phyloP scores from a whole-genome alignment of 768 basidiomycete species.

The Atractiella rhizophila region DNA sequence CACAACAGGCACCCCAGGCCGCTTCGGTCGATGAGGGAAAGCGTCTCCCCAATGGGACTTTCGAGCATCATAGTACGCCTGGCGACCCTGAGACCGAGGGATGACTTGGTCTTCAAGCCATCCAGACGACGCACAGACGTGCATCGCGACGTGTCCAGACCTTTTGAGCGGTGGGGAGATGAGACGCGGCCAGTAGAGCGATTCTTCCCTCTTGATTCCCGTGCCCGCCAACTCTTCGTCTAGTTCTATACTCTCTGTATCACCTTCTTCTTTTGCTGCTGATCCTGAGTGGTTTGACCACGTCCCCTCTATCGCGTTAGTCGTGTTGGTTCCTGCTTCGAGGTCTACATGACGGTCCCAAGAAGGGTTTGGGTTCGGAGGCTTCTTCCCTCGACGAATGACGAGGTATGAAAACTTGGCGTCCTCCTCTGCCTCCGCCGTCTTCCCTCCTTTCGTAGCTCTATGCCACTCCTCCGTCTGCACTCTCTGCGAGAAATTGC shows the following conservation, averaged over 20 bases:
- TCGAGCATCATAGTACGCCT: slow-evolving; percentile 77
- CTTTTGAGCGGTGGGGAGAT: slow-evolving; percentile 78
- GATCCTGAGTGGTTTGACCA: not conserved
- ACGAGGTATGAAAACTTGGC: slow-evolving; percentile 73
- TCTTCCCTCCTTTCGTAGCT: too few species aligned
- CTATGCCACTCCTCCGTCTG: too few species aligned
- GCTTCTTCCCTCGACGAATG: slow-evolving; percentile 43
- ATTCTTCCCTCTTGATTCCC: slow-evolving; percentile 26
- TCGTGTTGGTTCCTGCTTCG: not conserved
- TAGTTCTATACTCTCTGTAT: not conserved
- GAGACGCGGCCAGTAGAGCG: slow-evolving; percentile 70
- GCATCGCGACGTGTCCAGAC: slow-evolving; percentile 72
- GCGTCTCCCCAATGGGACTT: slow-evolving; percentile 85
- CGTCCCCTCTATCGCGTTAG: not conserved
- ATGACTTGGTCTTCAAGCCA: slow-evolving; percentile 76
- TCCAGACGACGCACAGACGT: slow-evolving; percentile 68
- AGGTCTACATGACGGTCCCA: too few species aligned
- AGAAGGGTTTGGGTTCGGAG: not conserved
- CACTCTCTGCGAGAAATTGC: too few species aligned
- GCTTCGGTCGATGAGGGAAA: slow-evolving; percentile 89
- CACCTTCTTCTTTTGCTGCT: not conserved
- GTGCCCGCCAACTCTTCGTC: slow-evolving; percentile 1
- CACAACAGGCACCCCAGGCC: too few species aligned
- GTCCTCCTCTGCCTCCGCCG: too few species aligned
- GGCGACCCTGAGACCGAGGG: slow-evolving; percentile 84